Percentiles rank a stretch among this genome's conserved stretches.
Conservation (phyloP, 371 early-diverging fungal species). For the Zychaea mexicana region DNA sequence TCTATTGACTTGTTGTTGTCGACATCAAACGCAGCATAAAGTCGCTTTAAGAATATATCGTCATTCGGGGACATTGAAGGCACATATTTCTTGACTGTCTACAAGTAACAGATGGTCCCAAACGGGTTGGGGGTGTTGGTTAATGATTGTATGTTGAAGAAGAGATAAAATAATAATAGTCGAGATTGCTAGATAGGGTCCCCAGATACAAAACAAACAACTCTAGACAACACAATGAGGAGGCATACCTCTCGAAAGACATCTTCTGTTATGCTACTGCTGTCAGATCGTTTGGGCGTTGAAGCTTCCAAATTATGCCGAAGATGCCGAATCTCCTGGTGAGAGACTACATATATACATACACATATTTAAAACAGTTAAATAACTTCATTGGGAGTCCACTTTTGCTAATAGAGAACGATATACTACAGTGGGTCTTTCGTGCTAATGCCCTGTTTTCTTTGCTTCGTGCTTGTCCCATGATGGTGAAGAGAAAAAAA, state of each 20-base stretch:
- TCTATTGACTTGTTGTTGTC: slow-evolving; percentile 72
- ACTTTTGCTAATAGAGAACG: background rate
- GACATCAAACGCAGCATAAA: slow-evolving; percentile 82
- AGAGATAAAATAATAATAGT: too few relatives aligned
- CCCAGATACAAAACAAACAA: too few relatives aligned
- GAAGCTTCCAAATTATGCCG: slow-evolving; percentile 69
- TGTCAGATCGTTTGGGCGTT: slow-evolving; percentile 43
- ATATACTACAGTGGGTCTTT: slow-evolving; percentile 53
- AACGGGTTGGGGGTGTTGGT: too few relatives aligned
- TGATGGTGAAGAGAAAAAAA: slow-evolving; percentile 11
- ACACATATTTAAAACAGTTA: background rate
- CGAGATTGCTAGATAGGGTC: too few relatives aligned
- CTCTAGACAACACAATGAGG: too few relatives aligned
- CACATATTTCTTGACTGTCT: slow-evolving; percentile 47
- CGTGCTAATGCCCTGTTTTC: slow-evolving; percentile 56
- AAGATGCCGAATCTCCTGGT: slow-evolving; percentile 67
- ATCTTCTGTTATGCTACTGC: slow-evolving; percentile 62
- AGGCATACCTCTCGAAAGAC: slow-evolving; percentile 80
- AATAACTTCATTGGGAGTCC: too few relatives aligned
- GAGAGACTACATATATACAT: slow-evolving; percentile 52
- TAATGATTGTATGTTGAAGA: background rate
- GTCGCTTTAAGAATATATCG: slow-evolving; percentile 74
- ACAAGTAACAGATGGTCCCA: background rate
- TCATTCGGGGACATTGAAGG: slow-evolving; percentile 63
- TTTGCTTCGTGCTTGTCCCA: slow-evolving; percentile 65